Base-by-base conservation (phyloP, 2,329 filamentous ascomycete genomes). In the Venturia nashicola region DNA sequence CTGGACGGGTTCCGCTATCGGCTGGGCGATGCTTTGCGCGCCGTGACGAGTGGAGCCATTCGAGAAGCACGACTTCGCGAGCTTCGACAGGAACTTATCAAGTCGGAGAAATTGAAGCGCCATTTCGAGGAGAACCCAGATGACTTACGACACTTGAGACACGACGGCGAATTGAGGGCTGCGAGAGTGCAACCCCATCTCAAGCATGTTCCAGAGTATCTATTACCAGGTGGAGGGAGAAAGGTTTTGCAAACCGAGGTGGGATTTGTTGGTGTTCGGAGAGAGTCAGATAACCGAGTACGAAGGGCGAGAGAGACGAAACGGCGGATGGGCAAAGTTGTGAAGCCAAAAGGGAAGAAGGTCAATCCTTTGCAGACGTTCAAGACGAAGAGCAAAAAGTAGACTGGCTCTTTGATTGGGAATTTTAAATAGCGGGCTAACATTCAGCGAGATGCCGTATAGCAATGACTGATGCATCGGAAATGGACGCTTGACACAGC, bases 41-140 rank as follows among this genome's bases (percentile, higher is more conserved):
- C 91, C 0, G 91, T 99, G 2, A 99, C 94, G 11, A 86, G 89
- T 65, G 88, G 96, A 34, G 89, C 93, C 0, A 85, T 99, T 55
- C 88, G 93, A 67, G 92, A 97, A 78, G 93, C 94, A 2, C 84
- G 94, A 61, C 89, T 90, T 11, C 85, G 90, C 65, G 93, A 99
- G 76, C 82, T 99, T 64, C 84, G 90, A 63, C 86, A 93, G 73
- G 94, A 97, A 74, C 81, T 99, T 14, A 81, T 97, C 70, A 95
- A 96, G 78, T 93, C 88, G 68, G 93, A 97, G 72, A 97, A 96
- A 76, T 79, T 99, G 63, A 92, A 94, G 76, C 83, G 91, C 61
- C 91, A 97, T 79, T 99, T 97, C 71, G 94, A 97, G 73, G 94
- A 99, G 75, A 97, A 99, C 73, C 94, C 94, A 0, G 86, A 88